These are phyloP conservation scores for Saccharomyces hybrid DNA, from an alignment of 1,139 yeast species.

Conservation along the genomic window DNA sequence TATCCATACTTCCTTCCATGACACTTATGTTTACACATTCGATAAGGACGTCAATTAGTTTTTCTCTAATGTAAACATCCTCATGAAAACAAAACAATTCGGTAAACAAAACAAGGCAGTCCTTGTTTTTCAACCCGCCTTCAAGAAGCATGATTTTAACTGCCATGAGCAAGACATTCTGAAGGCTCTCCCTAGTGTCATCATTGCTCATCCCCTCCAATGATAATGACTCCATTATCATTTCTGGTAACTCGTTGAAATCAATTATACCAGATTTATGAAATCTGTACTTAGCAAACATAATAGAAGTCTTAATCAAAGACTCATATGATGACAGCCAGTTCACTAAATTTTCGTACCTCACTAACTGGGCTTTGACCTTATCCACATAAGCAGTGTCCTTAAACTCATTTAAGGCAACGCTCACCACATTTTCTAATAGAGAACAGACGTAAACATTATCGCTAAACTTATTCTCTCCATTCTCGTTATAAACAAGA, in stretches of 20 bases:
- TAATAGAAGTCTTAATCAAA: conserved; percentile 48
- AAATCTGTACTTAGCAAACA: conserved; percentile 49
- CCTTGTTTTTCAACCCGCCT: conserved; percentile 67
- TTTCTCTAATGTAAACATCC: conserved; percentile 45
- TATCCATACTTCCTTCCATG: conserved; percentile 1
- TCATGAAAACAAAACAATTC: conserved; percentile 50
- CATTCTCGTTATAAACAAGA: conserved; percentile 77
- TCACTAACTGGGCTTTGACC: conserved; percentile 54
- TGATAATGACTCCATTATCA: neutral
- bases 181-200: conserved; percentile 35
- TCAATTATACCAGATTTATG: conserved; percentile 46
- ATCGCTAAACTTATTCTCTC: conserved; percentile 71
- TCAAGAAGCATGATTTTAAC: conserved; percentile 60
- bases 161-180: conserved; percentile 58
- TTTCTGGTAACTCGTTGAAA: neutral
- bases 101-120: conserved; percentile 55
- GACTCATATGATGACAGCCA: conserved; percentile 77
- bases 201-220: neutral
- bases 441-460: conserved; percentile 56
- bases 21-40: conserved; percentile 38
- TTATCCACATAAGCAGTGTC: conserved; percentile 35
- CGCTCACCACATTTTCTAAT: conserved; percentile 47
- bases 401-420: conserved; percentile 34
- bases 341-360: conserved; percentile 73
- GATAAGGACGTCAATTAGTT: conserved; percentile 43